phyloP scores from a whole-genome alignment of 1,284 basidiomycete genomes.

The Ceratobasidium sp. region DNA sequence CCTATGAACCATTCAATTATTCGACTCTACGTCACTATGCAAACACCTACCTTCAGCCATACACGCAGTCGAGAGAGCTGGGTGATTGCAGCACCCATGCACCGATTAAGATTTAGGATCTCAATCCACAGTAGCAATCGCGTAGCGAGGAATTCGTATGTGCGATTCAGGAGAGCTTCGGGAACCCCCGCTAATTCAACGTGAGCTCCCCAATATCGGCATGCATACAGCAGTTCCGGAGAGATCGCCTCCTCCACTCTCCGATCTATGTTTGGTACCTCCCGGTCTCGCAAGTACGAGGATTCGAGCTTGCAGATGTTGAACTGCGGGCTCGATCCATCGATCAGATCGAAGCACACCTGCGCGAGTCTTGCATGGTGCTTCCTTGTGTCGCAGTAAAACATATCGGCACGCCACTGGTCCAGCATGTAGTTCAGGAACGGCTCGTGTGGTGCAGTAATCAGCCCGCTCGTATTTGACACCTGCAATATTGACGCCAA shows the following conservation, averaged over 20 bases:
- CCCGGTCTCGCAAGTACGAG: background rate
- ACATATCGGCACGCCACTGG: background rate
- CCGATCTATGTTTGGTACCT: background rate
- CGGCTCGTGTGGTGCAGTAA: background rate
- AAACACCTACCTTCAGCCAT: background rate
- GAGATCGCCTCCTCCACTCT: background rate
- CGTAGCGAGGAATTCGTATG: background rate
- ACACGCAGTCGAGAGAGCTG: background rate
- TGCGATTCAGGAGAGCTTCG: background rate
- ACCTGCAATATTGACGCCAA: background rate
- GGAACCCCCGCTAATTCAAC: background rate
- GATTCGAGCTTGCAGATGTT: too few species aligned
- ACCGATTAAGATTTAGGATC: background rate
- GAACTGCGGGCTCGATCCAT: background rate
- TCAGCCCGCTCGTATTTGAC: background rate
- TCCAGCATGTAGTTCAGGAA: slow-evolving; percentile 20
- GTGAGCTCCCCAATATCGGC: slow-evolving; percentile 11
- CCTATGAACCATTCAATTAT: background rate
- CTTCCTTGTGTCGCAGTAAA: background rate
- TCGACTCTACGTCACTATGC: background rate
- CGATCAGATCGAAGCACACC: background rate
- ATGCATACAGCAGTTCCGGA: background rate
- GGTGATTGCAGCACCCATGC: background rate
- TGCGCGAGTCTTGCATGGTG: background rate
- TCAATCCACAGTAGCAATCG: slow-evolving; percentile 17